Conservation (phyloP, 495 filamentous ascomycete species). For the Tuber calosporum region DNA sequence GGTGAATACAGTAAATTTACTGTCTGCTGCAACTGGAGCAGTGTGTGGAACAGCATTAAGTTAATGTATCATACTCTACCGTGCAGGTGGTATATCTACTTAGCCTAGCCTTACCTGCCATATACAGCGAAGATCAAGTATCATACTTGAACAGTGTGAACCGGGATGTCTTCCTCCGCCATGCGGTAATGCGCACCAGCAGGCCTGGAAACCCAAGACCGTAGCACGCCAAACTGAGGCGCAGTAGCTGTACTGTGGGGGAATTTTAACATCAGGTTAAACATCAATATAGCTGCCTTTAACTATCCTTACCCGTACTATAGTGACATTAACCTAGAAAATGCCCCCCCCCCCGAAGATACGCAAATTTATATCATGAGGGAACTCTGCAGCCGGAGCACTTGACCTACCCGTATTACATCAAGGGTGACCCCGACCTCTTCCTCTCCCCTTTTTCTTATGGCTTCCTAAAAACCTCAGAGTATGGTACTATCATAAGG, state of each 20-base stretch:
- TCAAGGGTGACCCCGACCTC: no score
- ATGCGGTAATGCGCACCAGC: not conserved
- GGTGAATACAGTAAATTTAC: not conserved
- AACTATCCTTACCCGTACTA: not conserved
- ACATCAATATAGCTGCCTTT: not conserved
- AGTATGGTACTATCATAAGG: not conserved
- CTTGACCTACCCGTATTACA: no score
- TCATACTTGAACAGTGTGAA: not conserved
- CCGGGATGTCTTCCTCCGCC: not conserved
- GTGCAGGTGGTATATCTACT: not conserved
- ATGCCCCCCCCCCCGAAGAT: not conserved
- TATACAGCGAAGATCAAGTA: not conserved
- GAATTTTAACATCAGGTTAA: not conserved
- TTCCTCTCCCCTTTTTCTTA: not conserved
- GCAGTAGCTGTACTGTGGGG: not conserved
- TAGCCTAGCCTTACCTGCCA: not conserved
- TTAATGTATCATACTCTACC: not conserved
- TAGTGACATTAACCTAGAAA: not conserved
- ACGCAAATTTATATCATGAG: not conserved
- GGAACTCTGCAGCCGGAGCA: no score
- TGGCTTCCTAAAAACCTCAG: not conserved
- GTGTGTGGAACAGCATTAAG: not conserved
- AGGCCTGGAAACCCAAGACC: not conserved
- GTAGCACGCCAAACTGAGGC: not conserved
- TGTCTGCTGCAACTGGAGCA: not conserved